Evolutionary conservation across 495 filamentous ascomycete genomes (phyloP).

Genomic region (Talaromyces wortmannii): DNA sequence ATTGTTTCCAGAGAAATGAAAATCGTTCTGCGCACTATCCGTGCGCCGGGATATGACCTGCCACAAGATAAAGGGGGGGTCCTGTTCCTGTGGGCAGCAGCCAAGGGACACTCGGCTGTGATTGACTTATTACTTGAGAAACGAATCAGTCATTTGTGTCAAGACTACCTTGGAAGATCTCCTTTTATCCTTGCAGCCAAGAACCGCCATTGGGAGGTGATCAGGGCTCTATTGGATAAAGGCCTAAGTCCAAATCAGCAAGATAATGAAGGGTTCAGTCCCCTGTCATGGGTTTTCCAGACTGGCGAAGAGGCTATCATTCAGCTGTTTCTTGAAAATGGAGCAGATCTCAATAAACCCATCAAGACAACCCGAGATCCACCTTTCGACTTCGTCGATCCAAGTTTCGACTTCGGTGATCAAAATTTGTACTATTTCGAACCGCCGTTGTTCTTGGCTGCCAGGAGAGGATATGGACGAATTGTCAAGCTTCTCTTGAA

Average conservation of each 20-base stretch:
- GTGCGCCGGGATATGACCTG: not conserved
- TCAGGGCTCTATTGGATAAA: not conserved
- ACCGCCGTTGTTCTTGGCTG: not conserved
- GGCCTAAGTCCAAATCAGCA: not conserved
- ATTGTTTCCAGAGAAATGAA: not conserved
- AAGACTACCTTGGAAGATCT: not conserved
- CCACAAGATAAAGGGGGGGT: not conserved
- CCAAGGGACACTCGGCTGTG: not conserved
- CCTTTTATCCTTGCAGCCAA: not conserved
- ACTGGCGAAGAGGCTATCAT: not conserved
- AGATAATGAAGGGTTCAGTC: not conserved
- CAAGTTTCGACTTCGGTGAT: not conserved
- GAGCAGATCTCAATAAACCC: not conserved
- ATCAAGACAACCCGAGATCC: not conserved
- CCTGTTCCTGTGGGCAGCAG: not conserved
- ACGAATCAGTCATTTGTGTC: not conserved
- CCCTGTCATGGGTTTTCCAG: not conserved
- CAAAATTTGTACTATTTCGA: not conserved
- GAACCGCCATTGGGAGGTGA: not conserved
- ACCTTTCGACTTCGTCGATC: not conserved
- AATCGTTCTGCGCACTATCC: not conserved
- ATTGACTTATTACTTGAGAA: not conserved
- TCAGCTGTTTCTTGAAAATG: not conserved
- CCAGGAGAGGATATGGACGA: not conserved
- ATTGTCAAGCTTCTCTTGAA: not conserved